Evolutionary conservation across 2,329 filamentous ascomycete species (phyloP).

Genomic region (Fusarium nodosum): DNA sequence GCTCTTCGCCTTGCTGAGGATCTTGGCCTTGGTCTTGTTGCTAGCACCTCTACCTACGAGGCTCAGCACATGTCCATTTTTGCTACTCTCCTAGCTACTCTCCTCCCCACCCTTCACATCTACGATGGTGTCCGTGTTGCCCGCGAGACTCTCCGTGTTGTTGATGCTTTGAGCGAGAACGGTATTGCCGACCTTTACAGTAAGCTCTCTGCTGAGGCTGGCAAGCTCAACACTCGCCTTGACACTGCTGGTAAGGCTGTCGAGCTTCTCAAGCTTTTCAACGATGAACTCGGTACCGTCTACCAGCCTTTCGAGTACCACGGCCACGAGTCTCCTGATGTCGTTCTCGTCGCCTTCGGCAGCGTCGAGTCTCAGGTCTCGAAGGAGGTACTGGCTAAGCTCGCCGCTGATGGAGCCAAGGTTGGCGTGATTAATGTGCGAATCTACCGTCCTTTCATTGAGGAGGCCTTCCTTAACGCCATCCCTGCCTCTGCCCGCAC

Average conservation of each 20-base stretch:
- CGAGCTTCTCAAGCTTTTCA: constrained; percentile 80
- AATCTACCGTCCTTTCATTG: constrained; percentile 93
- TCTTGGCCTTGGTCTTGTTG: constrained; percentile 86
- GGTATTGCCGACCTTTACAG: constrained; percentile 78
- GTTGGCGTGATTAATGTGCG: constrained; percentile 92
- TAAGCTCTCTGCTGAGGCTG: constrained; percentile 72
- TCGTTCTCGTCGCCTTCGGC: constrained; percentile 91
- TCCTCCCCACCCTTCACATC: constrained; percentile 87
- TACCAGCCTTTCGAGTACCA: constrained; percentile 96
- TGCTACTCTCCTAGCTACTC: constrained; percentile 81
- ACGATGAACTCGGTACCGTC: constrained; percentile 91
- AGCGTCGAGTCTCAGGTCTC: constrained; percentile 90
- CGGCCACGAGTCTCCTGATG: constrained; percentile 83
- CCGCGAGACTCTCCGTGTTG: constrained; percentile 83
- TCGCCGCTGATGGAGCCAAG: constrained; percentile 79
- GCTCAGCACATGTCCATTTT: constrained; percentile 96
- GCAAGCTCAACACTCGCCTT: constrained; percentile 75
- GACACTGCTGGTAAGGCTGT: constrained; percentile 80
- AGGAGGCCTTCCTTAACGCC: constrained; percentile 89
- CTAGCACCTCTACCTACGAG: constrained; percentile 89
- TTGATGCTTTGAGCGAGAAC: constrained; percentile 82
- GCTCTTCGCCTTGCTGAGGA: constrained; percentile 88
- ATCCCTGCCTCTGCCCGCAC: constrained; percentile 81
- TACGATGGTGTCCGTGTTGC: constrained; percentile 89
- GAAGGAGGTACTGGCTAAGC: constrained; percentile 80